Evolutionary conservation across 768 basidiomycete species (phyloP).

Genomic region (Favolaschia claudopus): DNA sequence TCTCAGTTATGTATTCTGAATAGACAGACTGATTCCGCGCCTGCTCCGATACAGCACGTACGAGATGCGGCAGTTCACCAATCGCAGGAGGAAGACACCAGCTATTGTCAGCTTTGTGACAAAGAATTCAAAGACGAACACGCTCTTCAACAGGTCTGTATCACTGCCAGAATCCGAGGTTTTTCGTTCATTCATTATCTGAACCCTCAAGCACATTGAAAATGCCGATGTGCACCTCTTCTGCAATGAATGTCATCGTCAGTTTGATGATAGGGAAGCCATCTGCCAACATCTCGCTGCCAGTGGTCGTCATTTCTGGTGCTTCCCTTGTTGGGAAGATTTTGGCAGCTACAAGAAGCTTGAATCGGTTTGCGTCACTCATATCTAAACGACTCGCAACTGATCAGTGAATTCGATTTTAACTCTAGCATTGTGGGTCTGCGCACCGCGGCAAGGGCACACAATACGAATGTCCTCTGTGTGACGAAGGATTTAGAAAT

Average conservation of each 20-base stretch:
- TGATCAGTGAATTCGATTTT: not conserved
- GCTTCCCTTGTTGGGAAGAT: slow-evolving; percentile 6
- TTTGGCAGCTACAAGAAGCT: not conserved
- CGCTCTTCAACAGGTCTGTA: slow-evolving; percentile 1
- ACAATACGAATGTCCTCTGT: not conserved
- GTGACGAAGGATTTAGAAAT: not conserved
- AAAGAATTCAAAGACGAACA: not conserved
- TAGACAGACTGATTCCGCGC: not conserved
- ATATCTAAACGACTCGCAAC: no score
- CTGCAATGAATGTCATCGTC: slow-evolving; percentile 3
- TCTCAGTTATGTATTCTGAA: not conserved
- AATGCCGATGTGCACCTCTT: slow-evolving; percentile 4
- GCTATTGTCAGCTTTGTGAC: slow-evolving; percentile 2
- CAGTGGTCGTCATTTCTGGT: slow-evolving; percentile 6
- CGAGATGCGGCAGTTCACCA: slow-evolving; percentile 5
- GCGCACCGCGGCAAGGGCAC: not conserved
- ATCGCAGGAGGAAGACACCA: not conserved
- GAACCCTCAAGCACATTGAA: not conserved
- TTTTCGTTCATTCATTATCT: not conserved
- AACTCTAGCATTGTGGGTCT: not conserved
- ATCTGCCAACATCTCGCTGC: slow-evolving; percentile 10
- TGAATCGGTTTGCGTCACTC: not conserved
- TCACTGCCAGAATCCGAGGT: no score
- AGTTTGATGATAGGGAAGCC: not conserved
- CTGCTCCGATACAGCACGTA: slow-evolving; percentile 5